These are phyloP conservation scores for Blastocladiella emersonii DNA, from an alignment of 371 early-diverging fungal species.

Conservation along the genomic window DNA sequence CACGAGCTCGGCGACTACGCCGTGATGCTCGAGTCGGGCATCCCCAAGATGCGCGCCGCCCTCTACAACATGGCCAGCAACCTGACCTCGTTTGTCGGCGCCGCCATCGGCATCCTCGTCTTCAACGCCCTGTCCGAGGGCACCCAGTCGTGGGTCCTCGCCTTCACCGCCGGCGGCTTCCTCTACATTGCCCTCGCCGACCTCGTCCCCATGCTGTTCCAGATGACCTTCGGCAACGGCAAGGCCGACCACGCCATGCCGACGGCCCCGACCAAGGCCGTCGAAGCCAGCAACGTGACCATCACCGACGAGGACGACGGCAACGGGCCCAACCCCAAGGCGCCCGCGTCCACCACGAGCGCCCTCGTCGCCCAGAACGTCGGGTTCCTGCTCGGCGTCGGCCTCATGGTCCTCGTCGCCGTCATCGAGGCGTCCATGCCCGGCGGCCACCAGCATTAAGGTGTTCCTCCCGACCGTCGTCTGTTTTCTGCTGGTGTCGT, in stretches of 20 bases:
- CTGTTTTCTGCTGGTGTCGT: too few species aligned
- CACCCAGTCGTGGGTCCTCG: constrained; percentile 4
- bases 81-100: constrained; percentile 5
- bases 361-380: not conserved
- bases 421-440: not conserved
- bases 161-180: constrained; percentile 79
- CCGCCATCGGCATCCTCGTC: constrained; percentile 6
- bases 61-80: constrained; percentile 12
- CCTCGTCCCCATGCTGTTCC: not conserved
- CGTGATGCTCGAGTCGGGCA: constrained; percentile 70
- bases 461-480: too few species aligned
- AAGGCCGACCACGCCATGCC: not conserved
- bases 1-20: constrained; percentile 89
- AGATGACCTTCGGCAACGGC: not conserved
- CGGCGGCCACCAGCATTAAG: too few species aligned
- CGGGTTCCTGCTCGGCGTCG: not conserved
- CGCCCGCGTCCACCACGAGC: not conserved
- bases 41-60: constrained; percentile 55
- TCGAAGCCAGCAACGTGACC: too few species aligned
- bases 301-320: not conserved
- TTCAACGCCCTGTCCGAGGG: not conserved
- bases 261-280: not conserved
- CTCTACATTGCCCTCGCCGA: constrained; percentile 51
- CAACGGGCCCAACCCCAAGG: not conserved
- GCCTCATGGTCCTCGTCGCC: not conserved